Evolutionary conservation across 805 yeast species (phyloP).

Genomic region (Yarrowia keelungensis): DNA sequence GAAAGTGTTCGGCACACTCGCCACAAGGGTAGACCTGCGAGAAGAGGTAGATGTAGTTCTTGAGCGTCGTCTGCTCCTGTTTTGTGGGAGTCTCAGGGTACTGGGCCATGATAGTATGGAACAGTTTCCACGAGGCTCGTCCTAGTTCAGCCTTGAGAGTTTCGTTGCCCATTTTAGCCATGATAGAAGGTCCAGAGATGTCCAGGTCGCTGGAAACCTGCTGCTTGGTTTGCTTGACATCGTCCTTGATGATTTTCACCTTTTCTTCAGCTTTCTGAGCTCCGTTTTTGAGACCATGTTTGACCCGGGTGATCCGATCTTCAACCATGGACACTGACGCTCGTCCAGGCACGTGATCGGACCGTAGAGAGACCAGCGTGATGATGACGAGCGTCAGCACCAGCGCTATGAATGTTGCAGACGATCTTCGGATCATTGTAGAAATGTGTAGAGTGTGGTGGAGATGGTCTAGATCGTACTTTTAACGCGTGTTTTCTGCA

Average conservation of each 20-base stretch:
- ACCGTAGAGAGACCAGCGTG: conserved; percentile 22
- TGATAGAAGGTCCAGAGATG: conserved; percentile 60
- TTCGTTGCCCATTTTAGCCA: conserved; percentile 94
- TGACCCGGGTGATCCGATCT: conserved; percentile 41
- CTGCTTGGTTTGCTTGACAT: neutral
- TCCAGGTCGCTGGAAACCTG: neutral
- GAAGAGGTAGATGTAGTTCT: conserved; percentile 71
- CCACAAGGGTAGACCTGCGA: conserved; percentile 91
- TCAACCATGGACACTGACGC: conserved; percentile 25
- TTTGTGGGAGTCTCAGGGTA: conserved; percentile 82
- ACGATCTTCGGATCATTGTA: conserved; percentile 29
- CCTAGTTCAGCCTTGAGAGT: conserved; percentile 83
- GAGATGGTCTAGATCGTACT: too few relatives aligned
- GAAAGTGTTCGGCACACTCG: conserved; percentile 94
- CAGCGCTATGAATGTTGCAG: conserved; percentile 26
- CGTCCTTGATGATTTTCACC: conserved; percentile 1
- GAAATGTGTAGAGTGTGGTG: neutral
- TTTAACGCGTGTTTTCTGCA: conserved; percentile 15
- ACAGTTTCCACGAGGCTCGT: conserved; percentile 86
- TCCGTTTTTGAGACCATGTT: conserved; percentile 39
- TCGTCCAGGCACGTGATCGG: conserved; percentile 35
- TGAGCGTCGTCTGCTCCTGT: conserved; percentile 68
- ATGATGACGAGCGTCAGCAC: conserved; percentile 28
- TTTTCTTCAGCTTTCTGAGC: neutral
- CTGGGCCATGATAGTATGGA: conserved; percentile 91